Evolutionary conservation across 2,329 filamentous ascomycete genomes (phyloP).

Genomic region (Colletotrichum lindemuthianum): DNA sequence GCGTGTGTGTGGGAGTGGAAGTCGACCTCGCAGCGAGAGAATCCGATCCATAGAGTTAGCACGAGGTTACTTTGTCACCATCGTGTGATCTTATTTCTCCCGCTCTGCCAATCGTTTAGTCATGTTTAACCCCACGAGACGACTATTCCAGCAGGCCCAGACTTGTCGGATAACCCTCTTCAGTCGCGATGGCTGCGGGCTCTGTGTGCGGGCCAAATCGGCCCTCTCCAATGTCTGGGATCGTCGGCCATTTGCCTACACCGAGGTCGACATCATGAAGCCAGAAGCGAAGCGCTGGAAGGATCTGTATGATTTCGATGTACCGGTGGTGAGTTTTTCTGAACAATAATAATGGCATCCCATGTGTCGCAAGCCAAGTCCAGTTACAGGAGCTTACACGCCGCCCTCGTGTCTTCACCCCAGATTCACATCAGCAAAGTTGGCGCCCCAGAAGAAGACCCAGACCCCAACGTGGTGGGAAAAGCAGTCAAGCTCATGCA

Average conservation of each 20-base stretch:
- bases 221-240: slow-evolving; percentile 77
- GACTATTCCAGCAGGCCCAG: slow-evolving; percentile 54
- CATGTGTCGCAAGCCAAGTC: slow-evolving; percentile 6
- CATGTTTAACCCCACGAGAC: slow-evolving; percentile 61
- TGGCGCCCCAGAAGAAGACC: slow-evolving; percentile 59
- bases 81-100: background rate
- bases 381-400: background rate
- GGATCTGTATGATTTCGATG: slow-evolving; percentile 82
- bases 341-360: background rate
- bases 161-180: slow-evolving; percentile 78
- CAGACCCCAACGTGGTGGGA: slow-evolving; percentile 63
- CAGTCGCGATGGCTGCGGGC: slow-evolving; percentile 75
- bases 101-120: slow-evolving; percentile 18
- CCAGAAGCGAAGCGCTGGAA: slow-evolving; percentile 73
- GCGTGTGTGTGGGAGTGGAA: too few species aligned
- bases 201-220: slow-evolving; percentile 75
- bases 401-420: background rate
- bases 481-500: slow-evolving; percentile 81
- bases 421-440: slow-evolving; percentile 73
- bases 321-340: slow-evolving; percentile 73
- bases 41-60: too few species aligned
- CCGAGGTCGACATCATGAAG: slow-evolving; percentile 76
- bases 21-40: too few species aligned
- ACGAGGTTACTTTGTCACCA: too few species aligned
- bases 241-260: slow-evolving; percentile 72